These are phyloP conservation scores for Cicer chorassanicum DNA, from an alignment of 306 rosid genomes.

Conservation along the genomic window DNA sequence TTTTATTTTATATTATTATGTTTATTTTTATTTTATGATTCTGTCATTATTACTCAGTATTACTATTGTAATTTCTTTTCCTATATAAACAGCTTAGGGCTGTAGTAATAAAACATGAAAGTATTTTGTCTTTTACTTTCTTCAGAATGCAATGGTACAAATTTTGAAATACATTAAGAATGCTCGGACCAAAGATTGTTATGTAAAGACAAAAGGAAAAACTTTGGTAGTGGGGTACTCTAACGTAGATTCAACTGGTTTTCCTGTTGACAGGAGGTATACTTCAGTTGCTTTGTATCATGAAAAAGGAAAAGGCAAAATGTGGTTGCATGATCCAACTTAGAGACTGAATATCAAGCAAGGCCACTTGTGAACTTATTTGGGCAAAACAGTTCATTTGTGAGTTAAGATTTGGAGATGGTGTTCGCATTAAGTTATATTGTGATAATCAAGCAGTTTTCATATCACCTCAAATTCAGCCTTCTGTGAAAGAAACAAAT, in stretches of 20 bases:
- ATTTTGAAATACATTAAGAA: constrained; percentile 7
- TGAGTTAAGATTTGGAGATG: not conserved
- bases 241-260: constrained; percentile 6
- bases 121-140: too few species aligned
- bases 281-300: not conserved
- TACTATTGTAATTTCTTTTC: too few species aligned
- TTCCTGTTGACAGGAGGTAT: not conserved
- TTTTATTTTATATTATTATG: too few species aligned
- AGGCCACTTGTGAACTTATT: not conserved
- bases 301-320: not conserved
- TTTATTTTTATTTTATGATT: too few species aligned
- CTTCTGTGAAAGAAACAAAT: not conserved
- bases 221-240: not conserved
- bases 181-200: not conserved
- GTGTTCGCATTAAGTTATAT: not conserved
- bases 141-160: constrained; percentile 12
- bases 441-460: constrained; percentile 8
- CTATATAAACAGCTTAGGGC: too few species aligned
- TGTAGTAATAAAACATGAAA: too few species aligned
- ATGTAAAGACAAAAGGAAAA: constrained; percentile 4
- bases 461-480: constrained; percentile 6
- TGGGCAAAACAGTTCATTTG: not conserved
- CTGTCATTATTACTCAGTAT: too few species aligned
- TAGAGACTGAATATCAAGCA: constrained; percentile 1
- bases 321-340: not conserved